Evolutionary conservation across 2,329 filamentous ascomycete species (phyloP).

Genomic region (Ophiosphaerella herpotricha): DNA sequence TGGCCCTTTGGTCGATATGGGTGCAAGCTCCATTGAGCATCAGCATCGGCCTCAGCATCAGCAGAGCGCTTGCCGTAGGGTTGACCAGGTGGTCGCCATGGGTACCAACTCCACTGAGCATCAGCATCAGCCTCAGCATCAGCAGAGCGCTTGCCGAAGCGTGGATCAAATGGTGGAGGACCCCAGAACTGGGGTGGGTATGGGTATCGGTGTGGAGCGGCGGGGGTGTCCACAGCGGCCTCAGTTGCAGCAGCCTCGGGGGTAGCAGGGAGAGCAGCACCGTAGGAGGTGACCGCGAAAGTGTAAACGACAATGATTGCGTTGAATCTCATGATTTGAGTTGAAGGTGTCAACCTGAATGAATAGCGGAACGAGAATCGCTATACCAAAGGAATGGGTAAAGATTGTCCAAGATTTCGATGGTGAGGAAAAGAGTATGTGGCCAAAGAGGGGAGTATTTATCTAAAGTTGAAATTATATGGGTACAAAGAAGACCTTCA

Average conservation of each 20-base stretch:
- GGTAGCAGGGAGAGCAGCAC: conserved; percentile 46
- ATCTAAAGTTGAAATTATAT: conserved; percentile 3
- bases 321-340: conserved; percentile 55
- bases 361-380: conserved; percentile 14
- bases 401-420: conserved; percentile 7
- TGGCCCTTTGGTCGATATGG: conserved; percentile 9
- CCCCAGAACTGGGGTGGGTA: conserved; percentile 10
- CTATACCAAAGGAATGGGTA: conserved; percentile 8
- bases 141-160: conserved; percentile 32
- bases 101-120: conserved; percentile 1
- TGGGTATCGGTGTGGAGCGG: too few relatives aligned
- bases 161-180: conserved; percentile 21
- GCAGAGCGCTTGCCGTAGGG: conserved; percentile 34
- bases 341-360: conserved; percentile 15
- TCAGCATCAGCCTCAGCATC: conserved; percentile 23
- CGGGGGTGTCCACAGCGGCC: conserved; percentile 3
- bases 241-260: conserved; percentile 8
- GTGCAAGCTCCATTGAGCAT: conserved; percentile 15
- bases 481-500: conserved; percentile 1
- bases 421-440: conserved; percentile 8
- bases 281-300: conserved; percentile 48
- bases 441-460: conserved; percentile 11
- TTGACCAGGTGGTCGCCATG: conserved; percentile 1
- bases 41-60: conserved; percentile 22
- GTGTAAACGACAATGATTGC: conserved; percentile 48